Conservation (phyloP, 2,329 filamentous ascomycete genomes). For the Pseudofabraea citricarpa region DNA sequence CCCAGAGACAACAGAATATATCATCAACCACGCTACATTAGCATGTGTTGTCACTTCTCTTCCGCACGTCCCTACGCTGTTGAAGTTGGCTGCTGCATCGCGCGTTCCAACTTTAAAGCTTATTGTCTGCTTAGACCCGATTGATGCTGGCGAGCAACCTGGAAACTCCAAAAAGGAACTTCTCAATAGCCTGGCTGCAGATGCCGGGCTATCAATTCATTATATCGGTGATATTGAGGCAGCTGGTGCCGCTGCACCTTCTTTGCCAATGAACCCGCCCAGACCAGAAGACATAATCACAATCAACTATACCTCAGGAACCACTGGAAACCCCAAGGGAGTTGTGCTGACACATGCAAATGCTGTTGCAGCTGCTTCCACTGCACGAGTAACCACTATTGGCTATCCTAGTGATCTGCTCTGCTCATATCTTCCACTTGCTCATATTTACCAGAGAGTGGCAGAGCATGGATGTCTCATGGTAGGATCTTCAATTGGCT, state of each 20-base stretch:
- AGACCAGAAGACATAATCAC: conserved; percentile 73
- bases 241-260: conserved; percentile 64
- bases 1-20: conserved; percentile 87
- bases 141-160: conserved; percentile 72
- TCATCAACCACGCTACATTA: conserved; percentile 84
- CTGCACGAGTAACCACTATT: conserved; percentile 49
- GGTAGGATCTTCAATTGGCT: conserved; percentile 73
- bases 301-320: conserved; percentile 87
- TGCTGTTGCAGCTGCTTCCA: conserved; percentile 67
- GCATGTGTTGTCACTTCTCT: conserved; percentile 73
- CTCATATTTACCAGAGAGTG: conserved; percentile 89
- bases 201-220: conserved; percentile 73
- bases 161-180: conserved; percentile 77
- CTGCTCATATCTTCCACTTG: conserved; percentile 86
- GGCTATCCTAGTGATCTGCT: conserved; percentile 53
- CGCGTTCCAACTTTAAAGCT: conserved; percentile 76
- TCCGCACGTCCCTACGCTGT: conserved; percentile 72
- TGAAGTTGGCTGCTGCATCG: conserved; percentile 68
- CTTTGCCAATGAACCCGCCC: conserved; percentile 65
- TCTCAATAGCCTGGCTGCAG: conserved; percentile 68
- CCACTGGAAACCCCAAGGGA: conserved; percentile 77
- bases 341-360: conserved; percentile 79
- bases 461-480: conserved; percentile 72
- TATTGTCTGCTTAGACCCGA: conserved; percentile 79
- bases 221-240: conserved; percentile 78